Conservation (phyloP, 129 eudicot genomes). For the Gnaphalium uliginosum region DNA sequence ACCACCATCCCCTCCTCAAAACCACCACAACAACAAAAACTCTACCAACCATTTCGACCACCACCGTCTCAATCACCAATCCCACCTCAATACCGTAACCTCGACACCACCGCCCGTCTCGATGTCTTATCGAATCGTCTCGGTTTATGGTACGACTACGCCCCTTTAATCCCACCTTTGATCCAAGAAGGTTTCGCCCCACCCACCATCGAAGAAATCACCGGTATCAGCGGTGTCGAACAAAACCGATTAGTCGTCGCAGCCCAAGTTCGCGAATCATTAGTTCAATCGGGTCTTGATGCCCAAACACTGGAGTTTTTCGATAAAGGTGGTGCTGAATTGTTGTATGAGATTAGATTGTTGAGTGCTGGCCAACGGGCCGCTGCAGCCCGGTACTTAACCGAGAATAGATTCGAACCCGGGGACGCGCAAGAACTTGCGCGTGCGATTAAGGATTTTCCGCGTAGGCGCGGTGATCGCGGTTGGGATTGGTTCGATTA, state of each 20-base stretch:
- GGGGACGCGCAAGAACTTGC: conserved; percentile 57
- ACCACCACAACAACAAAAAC: conserved; percentile 29
- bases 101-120: conserved; percentile 53
- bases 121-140: conserved; percentile 68
- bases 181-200: conserved; percentile 58
- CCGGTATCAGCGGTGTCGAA: conserved; percentile 65
- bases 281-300: conserved; percentile 42
- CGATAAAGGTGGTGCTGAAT: conserved; percentile 52
- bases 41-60: conserved; percentile 84
- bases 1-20: conserved; percentile 39
- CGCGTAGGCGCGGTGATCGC: conserved; percentile 50
- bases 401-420: conserved; percentile 38
- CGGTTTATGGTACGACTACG: conserved; percentile 82
- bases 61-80: conserved; percentile 79
- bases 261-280: conserved; percentile 61
- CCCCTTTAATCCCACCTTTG: conserved; percentile 62
- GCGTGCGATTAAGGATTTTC: conserved; percentile 67
- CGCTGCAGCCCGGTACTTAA: conserved; percentile 48
- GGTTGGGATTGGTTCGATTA: conserved; percentile 74
- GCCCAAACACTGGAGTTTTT: conserved; percentile 42
- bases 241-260: conserved; percentile 74
- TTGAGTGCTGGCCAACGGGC: conserved; percentile 51
- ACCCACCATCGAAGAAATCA: conserved; percentile 62
- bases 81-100: conserved; percentile 55
- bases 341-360: conserved; percentile 62